A percentile compares a stretch with the other conserved stretches of the same genome.
phyloP scores from a whole-genome alignment of 106 monocot species.

The Ottelia alismoides region DNA sequence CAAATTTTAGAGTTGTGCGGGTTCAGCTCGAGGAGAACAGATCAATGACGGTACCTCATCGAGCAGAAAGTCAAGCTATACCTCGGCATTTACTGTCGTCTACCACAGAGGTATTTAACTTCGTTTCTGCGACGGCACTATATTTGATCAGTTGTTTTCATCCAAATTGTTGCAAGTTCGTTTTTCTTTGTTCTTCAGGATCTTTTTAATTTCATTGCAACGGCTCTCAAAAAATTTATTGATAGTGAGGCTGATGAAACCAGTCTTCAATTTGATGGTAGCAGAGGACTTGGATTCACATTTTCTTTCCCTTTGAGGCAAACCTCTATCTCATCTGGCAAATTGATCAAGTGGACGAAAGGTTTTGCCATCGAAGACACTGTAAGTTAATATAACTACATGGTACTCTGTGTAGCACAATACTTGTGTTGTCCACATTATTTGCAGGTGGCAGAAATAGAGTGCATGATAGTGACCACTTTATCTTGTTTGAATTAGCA shows the following conservation, averaged over 20 bases:
- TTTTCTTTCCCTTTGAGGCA: constrained; percentile 81
- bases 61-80: constrained; percentile 44
- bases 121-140: not conserved
- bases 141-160: not conserved
- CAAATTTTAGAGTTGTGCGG: constrained; percentile 58
- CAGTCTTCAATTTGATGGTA: constrained; percentile 12
- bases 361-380: constrained; percentile 63
- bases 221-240: constrained; percentile 28
- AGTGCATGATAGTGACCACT: no score
- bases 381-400: no score
- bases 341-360: constrained; percentile 84
- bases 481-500: no score
- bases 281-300: constrained; percentile 64
- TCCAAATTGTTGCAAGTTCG: not conserved
- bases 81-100: constrained; percentile 43
- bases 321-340: constrained; percentile 59
- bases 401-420: no score
- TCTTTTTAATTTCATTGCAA: constrained; percentile 50
- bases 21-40: constrained; percentile 46
- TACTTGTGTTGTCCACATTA: no score
- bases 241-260: constrained; percentile 22
- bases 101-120: constrained; percentile 43
- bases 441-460: no score
- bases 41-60: constrained; percentile 27
- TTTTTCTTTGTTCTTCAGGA: constrained; percentile 23